A percentile compares a stretch with the other conserved stretches of the same genome.
Conservation (phyloP, 2,329 filamentous ascomycete genomes). For the Claviceps cyperi region DNA sequence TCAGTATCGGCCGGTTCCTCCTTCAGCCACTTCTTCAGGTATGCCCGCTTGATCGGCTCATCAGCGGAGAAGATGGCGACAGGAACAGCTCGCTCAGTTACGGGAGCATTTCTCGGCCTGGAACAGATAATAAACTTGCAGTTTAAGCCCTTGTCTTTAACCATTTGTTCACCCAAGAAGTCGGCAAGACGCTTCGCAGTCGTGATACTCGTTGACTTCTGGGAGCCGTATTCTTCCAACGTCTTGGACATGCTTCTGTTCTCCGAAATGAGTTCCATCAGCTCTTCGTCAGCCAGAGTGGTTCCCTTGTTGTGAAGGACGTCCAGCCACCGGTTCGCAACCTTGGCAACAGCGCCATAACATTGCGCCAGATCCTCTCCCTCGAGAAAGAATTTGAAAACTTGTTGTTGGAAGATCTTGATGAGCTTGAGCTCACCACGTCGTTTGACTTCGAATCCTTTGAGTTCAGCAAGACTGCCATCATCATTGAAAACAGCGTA, state of each 20-base stretch:
- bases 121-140: conserved; percentile 99
- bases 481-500: conserved; percentile 99
- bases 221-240: conserved; percentile 82
- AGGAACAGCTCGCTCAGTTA: conserved; percentile 86
- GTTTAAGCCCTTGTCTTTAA: conserved; percentile 97
- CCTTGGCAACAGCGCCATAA: conserved; percentile 81
- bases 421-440: conserved; percentile 97
- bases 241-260: conserved; percentile 98
- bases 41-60: conserved; percentile 71
- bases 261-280: conserved; percentile 99
- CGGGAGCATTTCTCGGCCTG: conserved; percentile 71
- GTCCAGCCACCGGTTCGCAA: conserved; percentile 93
- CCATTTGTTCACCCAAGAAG: conserved; percentile 95
- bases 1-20: conserved; percentile 88
- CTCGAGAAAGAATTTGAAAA: conserved; percentile 98
- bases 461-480: conserved; percentile 84
- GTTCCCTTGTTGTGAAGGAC: conserved; percentile 79
- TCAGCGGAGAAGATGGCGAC: conserved; percentile 97
- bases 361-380: conserved; percentile 77
- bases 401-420: conserved; percentile 98
- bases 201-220: conserved; percentile 99
- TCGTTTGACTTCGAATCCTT: conserved; percentile 95
- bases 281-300: conserved; percentile 86
- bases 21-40: conserved; percentile 87
- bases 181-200: conserved; percentile 90